These are phyloP conservation scores for Mycena crocata DNA, from an alignment of 768 basidiomycete species.

Conservation along the genomic window DNA sequence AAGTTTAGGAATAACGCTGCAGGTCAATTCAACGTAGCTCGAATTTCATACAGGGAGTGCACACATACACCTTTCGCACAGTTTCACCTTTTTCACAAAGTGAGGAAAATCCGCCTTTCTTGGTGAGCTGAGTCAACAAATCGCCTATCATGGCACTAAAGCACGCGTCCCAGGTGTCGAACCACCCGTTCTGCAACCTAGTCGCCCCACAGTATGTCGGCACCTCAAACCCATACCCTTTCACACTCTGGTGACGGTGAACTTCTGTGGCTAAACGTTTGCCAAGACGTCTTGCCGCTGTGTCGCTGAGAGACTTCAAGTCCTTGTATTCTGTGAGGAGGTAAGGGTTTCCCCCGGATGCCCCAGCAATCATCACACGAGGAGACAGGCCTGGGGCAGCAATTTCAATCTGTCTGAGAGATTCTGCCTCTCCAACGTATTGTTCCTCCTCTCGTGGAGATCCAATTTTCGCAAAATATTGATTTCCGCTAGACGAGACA, in stretches of 20 bases:
- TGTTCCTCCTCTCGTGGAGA: constrained; percentile 67
- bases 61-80: constrained; percentile 59
- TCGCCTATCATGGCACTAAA: constrained; percentile 71
- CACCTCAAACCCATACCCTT: constrained; percentile 76
- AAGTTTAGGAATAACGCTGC: constrained; percentile 79
- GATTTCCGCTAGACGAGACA: constrained; percentile 64
- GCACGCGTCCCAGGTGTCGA: constrained; percentile 76
- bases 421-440: constrained; percentile 75
- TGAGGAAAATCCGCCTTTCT: constrained; percentile 54
- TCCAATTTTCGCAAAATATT: constrained; percentile 76
- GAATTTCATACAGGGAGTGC: background rate
- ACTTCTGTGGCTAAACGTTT: constrained; percentile 74
- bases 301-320: constrained; percentile 57
- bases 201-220: constrained; percentile 86
- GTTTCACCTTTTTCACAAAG: constrained; percentile 65
- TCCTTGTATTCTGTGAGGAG: constrained; percentile 84
- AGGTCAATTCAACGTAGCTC: background rate
- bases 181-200: constrained; percentile 79
- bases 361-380: constrained; percentile 61
- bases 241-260: constrained; percentile 63
- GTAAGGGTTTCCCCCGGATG: constrained; percentile 62
- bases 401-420: constrained; percentile 68
- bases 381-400: constrained; percentile 82
- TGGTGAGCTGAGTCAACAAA: constrained; percentile 59
- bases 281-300: constrained; percentile 64